These are phyloP conservation scores for Calonectria henricotiae DNA, from an alignment of 2,329 filamentous ascomycete genomes.

Conservation along the genomic window DNA sequence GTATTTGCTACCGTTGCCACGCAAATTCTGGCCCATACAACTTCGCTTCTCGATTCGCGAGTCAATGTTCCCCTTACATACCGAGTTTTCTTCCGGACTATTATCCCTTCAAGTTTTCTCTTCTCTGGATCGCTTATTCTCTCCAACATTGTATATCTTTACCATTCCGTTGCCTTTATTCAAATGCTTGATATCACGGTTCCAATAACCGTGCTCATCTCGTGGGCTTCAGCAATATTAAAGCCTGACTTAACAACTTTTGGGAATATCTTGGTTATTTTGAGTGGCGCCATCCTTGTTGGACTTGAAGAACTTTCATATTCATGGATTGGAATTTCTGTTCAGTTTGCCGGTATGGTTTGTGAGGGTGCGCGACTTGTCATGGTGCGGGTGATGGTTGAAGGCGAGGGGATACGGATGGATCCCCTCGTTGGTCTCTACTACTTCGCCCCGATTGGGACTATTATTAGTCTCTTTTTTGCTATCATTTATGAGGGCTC, in stretches of 20 bases:
- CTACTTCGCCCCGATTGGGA: conserved; percentile 89
- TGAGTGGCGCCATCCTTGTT: conserved; percentile 66
- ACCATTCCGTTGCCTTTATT: conserved; percentile 77
- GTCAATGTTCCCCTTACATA: conserved; percentile 74
- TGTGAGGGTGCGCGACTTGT: conserved; percentile 86
- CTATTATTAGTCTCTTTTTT: conserved; percentile 82
- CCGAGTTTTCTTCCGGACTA: conserved; percentile 72
- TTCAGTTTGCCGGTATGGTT: conserved; percentile 80
- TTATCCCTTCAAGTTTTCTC: conserved; percentile 76
- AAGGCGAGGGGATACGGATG: conserved; percentile 84
- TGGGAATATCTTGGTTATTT: conserved; percentile 66
- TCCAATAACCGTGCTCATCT: conserved; percentile 77
- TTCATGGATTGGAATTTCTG: conserved; percentile 75
- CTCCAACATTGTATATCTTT: conserved; percentile 77
- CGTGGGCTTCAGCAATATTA: conserved; percentile 70
- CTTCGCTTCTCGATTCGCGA: conserved; percentile 73
- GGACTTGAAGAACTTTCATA: conserved; percentile 77
- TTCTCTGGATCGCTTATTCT: conserved; percentile 76
- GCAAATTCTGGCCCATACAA: conserved; percentile 75
- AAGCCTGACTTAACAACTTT: conserved; percentile 62
- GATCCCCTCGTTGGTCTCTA: conserved; percentile 88
- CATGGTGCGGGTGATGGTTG: conserved; percentile 87
- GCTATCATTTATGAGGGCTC: conserved; percentile 78
- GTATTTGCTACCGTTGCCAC: conserved; percentile 76
- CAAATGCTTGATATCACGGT: conserved; percentile 80